These are phyloP conservation scores for Zygoascus hellenicus DNA, from an alignment of 1,139 yeast species.

Conservation along the genomic window DNA sequence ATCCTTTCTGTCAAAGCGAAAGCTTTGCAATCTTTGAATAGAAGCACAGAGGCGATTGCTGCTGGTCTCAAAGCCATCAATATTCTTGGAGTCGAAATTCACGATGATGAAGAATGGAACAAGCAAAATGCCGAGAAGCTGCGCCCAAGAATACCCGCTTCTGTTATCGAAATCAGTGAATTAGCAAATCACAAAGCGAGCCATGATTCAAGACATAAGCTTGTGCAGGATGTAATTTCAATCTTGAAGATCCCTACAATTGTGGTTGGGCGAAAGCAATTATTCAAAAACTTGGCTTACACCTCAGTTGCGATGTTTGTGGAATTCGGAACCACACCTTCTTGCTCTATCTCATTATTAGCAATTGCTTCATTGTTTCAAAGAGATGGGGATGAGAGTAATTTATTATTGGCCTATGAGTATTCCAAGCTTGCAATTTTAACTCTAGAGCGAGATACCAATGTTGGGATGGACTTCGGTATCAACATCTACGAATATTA, in stretches of 20 bases:
- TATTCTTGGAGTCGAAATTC: constrained; percentile 27
- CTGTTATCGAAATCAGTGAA: constrained; percentile 41
- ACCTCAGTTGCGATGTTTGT: constrained; percentile 31
- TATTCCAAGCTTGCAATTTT: constrained; percentile 40
- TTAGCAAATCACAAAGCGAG: constrained; percentile 31
- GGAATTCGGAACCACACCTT: constrained; percentile 33
- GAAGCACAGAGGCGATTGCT: constrained; percentile 34
- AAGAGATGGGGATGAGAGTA: constrained; percentile 32
- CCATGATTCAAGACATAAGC: constrained; percentile 31
- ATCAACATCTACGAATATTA: constrained; percentile 44
- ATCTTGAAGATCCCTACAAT: constrained; percentile 38
- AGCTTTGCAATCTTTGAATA: constrained; percentile 38
- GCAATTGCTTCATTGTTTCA: constrained; percentile 33
- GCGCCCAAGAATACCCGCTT: constrained; percentile 37
- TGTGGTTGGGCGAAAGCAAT: constrained; percentile 21
- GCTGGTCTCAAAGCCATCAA: constrained; percentile 24
- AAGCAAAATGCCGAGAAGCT: constrained; percentile 27
- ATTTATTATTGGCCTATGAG: constrained; percentile 38
- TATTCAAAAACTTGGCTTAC: constrained; percentile 28
- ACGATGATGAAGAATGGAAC: constrained; percentile 36
- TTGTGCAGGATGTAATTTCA: constrained; percentile 43
- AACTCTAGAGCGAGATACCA: constrained; percentile 37
- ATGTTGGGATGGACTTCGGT: constrained; percentile 38
- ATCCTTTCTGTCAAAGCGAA: constrained; percentile 36
- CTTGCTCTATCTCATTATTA: constrained; percentile 32